Conservation (phyloP, 306 rosid genomes). For the Begonia masoniana region DNA sequence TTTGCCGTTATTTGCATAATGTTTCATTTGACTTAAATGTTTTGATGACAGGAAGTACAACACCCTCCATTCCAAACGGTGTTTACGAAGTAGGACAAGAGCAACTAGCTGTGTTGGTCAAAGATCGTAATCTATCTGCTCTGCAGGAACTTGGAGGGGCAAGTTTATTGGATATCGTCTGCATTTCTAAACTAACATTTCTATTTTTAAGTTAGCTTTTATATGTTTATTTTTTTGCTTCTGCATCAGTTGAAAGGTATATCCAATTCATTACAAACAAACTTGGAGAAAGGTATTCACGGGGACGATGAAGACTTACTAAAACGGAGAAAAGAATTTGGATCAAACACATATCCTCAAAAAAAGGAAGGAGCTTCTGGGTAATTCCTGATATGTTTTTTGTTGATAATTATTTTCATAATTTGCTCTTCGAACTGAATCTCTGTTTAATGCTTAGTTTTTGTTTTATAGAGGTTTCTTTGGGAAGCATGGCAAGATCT, state of each 20-base stretch:
- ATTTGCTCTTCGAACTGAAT: not conserved
- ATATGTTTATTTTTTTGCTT: conserved; percentile 11
- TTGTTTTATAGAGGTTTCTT: conserved; percentile 53
- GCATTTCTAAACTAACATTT: too few relatives aligned
- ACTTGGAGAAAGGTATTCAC: conserved; percentile 61
- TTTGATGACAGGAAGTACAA: conserved; percentile 17
- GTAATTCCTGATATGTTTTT: conserved; percentile 18
- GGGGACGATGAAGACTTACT: conserved; percentile 66
- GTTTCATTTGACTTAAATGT: not conserved
- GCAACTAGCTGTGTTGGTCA: conserved; percentile 56
- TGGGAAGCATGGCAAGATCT: conserved; percentile 99
- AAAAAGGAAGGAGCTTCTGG: conserved; percentile 80
- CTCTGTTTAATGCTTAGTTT: conserved; percentile 4
- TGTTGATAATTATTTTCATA: not conserved
- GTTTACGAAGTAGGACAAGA: conserved; percentile 69
- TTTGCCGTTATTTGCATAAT: not conserved
- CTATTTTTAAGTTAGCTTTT: too few relatives aligned
- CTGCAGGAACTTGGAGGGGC: conserved; percentile 75
- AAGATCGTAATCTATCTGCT: conserved; percentile 44
- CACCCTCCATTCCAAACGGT: conserved; percentile 24
- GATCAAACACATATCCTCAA: conserved; percentile 74
- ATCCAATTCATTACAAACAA: conserved; percentile 47
- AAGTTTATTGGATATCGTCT: conserved; percentile 13
- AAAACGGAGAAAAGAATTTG: conserved; percentile 57
- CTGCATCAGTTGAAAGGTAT: conserved; percentile 58